Percentiles rank a stretch among this genome's conserved stretches.
Evolutionary conservation across 164 flowering plant species (phyloP).

Genomic region (Chimonanthus salicifolius): DNA sequence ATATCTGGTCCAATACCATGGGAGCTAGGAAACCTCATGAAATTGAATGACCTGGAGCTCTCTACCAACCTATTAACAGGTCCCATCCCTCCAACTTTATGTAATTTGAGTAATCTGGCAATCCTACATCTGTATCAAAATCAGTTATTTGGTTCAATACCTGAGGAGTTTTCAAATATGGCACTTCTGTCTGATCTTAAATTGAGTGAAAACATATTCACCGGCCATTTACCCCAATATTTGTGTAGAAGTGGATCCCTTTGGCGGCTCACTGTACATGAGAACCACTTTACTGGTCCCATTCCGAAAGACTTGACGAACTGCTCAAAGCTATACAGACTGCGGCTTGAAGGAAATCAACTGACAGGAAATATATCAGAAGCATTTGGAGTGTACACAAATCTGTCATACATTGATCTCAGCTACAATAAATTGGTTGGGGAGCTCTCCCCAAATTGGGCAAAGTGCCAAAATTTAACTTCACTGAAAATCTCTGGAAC

Average conservation of each 20-base stretch:
- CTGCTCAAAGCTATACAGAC: constrained; percentile 37
- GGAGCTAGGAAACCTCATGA: constrained; percentile 15
- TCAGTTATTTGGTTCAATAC: background rate
- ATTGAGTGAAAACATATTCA: background rate
- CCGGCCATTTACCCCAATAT: background rate
- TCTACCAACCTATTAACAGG: background rate
- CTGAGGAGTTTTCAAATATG: background rate
- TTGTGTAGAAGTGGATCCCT: background rate
- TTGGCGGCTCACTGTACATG: background rate
- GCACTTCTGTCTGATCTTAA: background rate
- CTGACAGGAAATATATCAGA: constrained; percentile 34
- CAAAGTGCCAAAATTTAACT: constrained; percentile 23
- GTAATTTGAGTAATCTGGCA: background rate
- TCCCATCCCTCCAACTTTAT: background rate
- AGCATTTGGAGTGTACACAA: constrained; percentile 32
- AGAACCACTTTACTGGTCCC: background rate
- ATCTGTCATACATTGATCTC: constrained; percentile 23
- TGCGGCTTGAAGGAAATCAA: constrained; percentile 47
- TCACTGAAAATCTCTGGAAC: constrained; percentile 22
- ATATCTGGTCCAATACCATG: constrained; percentile 25
- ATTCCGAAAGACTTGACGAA: constrained; percentile 24
- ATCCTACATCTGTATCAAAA: background rate
- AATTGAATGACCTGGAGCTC: constrained; percentile 15
- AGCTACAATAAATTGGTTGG: constrained; percentile 34
- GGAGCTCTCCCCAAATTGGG: constrained; percentile 29